Base-by-base conservation (phyloP, 805 yeast species). In the Kazachstania kunashirensis region DNA sequence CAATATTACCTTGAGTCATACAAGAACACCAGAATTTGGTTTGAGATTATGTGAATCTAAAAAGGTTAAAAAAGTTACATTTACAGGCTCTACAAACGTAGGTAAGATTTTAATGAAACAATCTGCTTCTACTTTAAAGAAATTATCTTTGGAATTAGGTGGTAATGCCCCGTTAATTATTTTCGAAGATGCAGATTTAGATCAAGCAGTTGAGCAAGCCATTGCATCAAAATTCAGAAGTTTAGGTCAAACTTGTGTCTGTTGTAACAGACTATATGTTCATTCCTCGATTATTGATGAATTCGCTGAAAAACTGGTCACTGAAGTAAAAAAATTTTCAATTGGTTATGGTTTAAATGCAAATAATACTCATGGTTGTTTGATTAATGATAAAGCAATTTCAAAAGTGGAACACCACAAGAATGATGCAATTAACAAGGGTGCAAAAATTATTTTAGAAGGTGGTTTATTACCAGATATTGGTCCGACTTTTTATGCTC, bases 81-180 rank as follows among this genome's bases (percentile, higher is more conserved):
- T 76, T 52, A 77, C 83, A 2, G 82, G 83, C 3, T 76, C 82
- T 1, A 77, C 82, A 1, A 61, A 61, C 13, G 79, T 75, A 16
- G 83, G 82, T 16, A 74, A 74, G 50, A 59, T 75, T 33, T 55
- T 77, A 43, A 74, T 75, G 77, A 57, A 65, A 37, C 79, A 73
- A 46, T 66, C 74, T 6, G 62, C 82, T 1, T 62, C 69, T 10
- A 72, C 79, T 3, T 57, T 77, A 53, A 77, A 77, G 53, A 75
- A 76, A 49, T 53, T 77, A 36, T 71, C 80, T 0, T 62, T 77
- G 55, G 84, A 77, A 55, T 57, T 76, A 43, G 84, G 84, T 36
- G 83, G 84, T 15, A 77, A 76, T 54, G 80, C 81, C 7, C 81
- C 83, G 20, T 65, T 75, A 20, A 66, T 77, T 36, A 74, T 76